Evolutionary conservation across 164 flowering plant genomes (phyloP), one percentile per base, ranked within the genome.

Genomic region (Chimonanthus praecox): DNA sequence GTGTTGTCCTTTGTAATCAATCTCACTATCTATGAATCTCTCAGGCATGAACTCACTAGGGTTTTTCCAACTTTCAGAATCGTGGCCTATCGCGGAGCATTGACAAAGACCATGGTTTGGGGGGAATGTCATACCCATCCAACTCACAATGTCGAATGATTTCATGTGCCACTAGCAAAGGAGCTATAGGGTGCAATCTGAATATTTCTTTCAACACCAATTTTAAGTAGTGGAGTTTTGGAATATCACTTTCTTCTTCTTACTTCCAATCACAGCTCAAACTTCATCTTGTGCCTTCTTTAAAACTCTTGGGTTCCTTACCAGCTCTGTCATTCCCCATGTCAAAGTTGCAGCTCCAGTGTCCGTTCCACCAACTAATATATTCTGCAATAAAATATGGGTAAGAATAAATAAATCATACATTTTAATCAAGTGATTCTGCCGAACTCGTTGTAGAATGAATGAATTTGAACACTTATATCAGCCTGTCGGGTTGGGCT

Each of bases 281-380:
- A 68, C 58, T 20, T 68, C 71, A 16, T 47, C 51, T 48, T 68
- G 71, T 16, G 58, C 21, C 16, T 47, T 68, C 43, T 68, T 48
- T 43, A 68, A 16, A 3, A 20, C 9, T 47, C 13, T 15, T 7
- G 71, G 58, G 58, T 68, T 68, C 58, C 50, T 49, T 18, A 49
- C n/a, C 4, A 68, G 71, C 71, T 68, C 71, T 13, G 71, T 8
- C 51, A 68, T 48, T 68, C 54, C 58, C 71, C 58, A 68, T 10
- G n/a, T 58, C 58, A 68, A 4, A n/a, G 46, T 9, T 21, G 71
- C 11, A 18, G 71, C 45, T 3, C 43, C 6, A 7, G 71, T 49
- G 5, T 68, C 58, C 16, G 71, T 68, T n/a, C 71, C 58, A 16
- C 43, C 71, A 18, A 68, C 6, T 2, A 68, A 49, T 6, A 68